Conservation (phyloP, 768 basidiomycete species). For the Suillus bovinus region DNA sequence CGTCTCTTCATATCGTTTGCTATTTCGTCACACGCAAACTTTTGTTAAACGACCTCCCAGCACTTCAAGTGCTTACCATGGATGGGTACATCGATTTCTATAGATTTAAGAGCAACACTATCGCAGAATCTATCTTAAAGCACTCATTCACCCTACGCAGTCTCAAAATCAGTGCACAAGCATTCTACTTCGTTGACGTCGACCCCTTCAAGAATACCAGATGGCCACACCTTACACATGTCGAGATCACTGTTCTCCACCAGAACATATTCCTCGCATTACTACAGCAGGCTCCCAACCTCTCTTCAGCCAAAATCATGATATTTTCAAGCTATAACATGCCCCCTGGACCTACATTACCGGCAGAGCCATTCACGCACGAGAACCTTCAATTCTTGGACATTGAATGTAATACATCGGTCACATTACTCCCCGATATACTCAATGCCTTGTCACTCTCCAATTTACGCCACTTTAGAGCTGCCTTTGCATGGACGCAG, state of each 20-base stretch:
- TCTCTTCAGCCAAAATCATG: conserved; percentile 6
- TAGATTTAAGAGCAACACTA: neutral
- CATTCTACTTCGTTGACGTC: neutral
- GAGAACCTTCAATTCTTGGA: conserved; percentile 13
- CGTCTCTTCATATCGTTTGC: conserved; percentile 3
- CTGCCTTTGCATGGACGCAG: neutral
- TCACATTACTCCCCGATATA: neutral
- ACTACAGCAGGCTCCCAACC: neutral
- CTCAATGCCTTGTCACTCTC: neutral
- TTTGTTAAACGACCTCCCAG: conserved; percentile 18
- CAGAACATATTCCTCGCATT: conserved; percentile 2
- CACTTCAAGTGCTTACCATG: conserved; percentile 23
- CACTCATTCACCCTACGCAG: conserved; percentile 11
- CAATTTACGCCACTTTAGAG: neutral
- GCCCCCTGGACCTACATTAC: neutral
- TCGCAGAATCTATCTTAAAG: conserved; percentile 12
- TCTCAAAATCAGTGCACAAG: conserved; percentile 9
- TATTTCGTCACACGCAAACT: conserved; percentile 10
- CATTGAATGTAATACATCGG: no score
- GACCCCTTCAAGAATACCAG: conserved; percentile 14
- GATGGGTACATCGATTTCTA: neutral
- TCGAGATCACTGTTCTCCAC: conserved; percentile 8
- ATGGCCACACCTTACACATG: conserved; percentile 20
- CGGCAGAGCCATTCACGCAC: conserved; percentile 10
- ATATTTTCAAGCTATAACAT: neutral